Evolutionary conservation across 2,329 filamentous ascomycete species (phyloP).

Genomic region (Pyrenophora teres): DNA sequence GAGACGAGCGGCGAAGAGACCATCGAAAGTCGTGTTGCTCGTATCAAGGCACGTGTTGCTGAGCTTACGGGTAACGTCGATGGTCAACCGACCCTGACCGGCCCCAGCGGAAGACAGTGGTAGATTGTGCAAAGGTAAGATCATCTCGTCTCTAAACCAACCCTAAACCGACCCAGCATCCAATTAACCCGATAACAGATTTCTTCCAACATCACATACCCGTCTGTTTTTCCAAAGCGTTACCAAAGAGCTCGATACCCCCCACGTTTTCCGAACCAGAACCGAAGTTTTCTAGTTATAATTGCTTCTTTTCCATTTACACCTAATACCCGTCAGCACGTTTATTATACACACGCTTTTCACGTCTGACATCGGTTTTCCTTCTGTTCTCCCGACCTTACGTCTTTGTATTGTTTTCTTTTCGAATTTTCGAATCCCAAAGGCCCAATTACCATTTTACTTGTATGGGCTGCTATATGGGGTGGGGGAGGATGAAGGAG

Average conservation of each 20-base stretch:
- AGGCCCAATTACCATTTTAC: no score
- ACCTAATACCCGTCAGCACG: slow-evolving; percentile 30
- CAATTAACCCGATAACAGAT: slow-evolving; percentile 10
- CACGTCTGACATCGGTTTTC: background rate
- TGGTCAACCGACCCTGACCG: slow-evolving; percentile 21
- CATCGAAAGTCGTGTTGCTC: slow-evolving; percentile 93
- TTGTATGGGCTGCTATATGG: no score
- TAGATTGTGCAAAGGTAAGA: slow-evolving; percentile 26
- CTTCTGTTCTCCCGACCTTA: no score
- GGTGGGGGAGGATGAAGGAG: no score
- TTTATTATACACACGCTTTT: background rate
- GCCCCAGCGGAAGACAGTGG: slow-evolving; percentile 20
- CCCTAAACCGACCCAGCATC: background rate
- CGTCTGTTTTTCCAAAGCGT: slow-evolving; percentile 25
- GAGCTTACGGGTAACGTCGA: slow-evolving; percentile 73
- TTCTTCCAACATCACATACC: slow-evolving; percentile 17
- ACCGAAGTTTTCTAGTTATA: slow-evolving; percentile 22
- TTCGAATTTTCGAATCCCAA: no score
- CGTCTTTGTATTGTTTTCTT: no score
- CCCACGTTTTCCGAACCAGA: slow-evolving; percentile 18
- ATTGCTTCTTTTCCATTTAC: background rate
- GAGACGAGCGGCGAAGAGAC: slow-evolving; percentile 97
- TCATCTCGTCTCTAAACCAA: no score
- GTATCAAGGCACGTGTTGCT: slow-evolving; percentile 96
- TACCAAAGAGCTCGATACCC: slow-evolving; percentile 40